phyloP scores from a whole-genome alignment of 2,329 filamentous ascomycete genomes.

The Furcasterigmium furcatum region DNA sequence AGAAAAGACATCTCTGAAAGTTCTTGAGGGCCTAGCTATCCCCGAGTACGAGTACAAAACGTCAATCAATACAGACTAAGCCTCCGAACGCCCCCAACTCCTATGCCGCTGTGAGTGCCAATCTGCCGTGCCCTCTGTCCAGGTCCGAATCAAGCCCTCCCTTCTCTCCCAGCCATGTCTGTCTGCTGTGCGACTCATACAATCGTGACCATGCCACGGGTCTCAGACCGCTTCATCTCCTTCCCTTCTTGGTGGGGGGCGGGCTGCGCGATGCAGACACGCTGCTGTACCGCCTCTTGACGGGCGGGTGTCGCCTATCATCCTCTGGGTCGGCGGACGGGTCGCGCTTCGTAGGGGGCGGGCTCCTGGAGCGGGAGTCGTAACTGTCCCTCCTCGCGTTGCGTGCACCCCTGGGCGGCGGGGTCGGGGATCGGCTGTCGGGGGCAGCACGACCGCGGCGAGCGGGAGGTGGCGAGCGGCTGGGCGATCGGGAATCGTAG shows the following conservation, averaged over 20 bases:
- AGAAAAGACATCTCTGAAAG: too few species aligned
- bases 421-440: conserved; percentile 23
- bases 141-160: too few species aligned
- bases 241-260: conserved; percentile 17
- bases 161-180: too few species aligned
- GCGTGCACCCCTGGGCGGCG: conserved; percentile 15
- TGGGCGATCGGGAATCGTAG: conserved; percentile 11
- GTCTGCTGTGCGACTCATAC: too few species aligned
- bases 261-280: conserved; percentile 15
- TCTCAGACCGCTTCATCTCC: conserved; percentile 7
- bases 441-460: conserved; percentile 1
- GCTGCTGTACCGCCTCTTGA: conserved; percentile 17
- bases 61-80: too few species aligned
- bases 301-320: conserved; percentile 3
- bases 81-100: not conserved
- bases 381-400: conserved; percentile 14
- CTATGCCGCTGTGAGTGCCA: not conserved
- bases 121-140: not conserved
- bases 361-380: conserved; percentile 15
- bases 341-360: conserved; percentile 7
- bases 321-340: not conserved
- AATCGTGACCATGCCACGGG: too few species aligned
- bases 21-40: too few species aligned
- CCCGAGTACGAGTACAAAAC: too few species aligned
- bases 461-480: conserved; percentile 10